A percentile compares a stretch with the other conserved stretches of the same genome.
Evolutionary conservation across 2,329 filamentous ascomycete species (phyloP).

Genomic region (Xylariaceae sp.): DNA sequence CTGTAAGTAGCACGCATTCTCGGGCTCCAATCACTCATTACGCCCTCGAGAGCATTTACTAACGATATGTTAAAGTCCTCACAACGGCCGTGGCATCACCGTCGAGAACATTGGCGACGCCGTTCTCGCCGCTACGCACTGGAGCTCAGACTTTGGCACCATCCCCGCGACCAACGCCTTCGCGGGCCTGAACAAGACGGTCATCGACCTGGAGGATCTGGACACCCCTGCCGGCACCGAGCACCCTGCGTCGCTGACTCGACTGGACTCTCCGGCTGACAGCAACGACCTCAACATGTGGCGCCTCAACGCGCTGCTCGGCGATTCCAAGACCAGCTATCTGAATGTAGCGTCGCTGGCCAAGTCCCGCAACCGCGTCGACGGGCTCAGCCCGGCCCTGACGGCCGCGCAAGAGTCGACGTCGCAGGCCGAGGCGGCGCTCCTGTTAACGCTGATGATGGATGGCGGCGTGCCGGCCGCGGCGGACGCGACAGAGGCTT

Average conservation of each 20-base stretch:
- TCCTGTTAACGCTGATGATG: constrained; percentile 14
- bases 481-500: background rate
- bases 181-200: constrained; percentile 2
- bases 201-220: constrained; percentile 11
- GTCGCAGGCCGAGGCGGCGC: constrained; percentile 11
- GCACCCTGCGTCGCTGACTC: constrained; percentile 15
- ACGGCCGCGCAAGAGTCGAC: constrained; percentile 1
- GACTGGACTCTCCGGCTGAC: constrained; percentile 12
- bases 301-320: constrained; percentile 11
- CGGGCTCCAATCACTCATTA: background rate
- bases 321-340: constrained; percentile 10
- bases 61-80: constrained; percentile 6
- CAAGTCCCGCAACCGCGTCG: constrained; percentile 12
- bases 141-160: constrained; percentile 12
- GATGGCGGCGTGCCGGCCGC: constrained; percentile 8
- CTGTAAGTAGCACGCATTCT: constrained; percentile 8
- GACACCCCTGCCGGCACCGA: constrained; percentile 10
- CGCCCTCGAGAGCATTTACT: background rate
- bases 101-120: constrained; percentile 9
- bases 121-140: constrained; percentile 10
- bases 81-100: constrained; percentile 14
- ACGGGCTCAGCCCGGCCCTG: constrained; percentile 5
- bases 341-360: constrained; percentile 12
- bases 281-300: constrained; percentile 8
- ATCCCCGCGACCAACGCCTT: constrained; percentile 6